Base-by-base conservation (phyloP, 2,329 filamentous ascomycete species). In the Fusarium sp. region DNA sequence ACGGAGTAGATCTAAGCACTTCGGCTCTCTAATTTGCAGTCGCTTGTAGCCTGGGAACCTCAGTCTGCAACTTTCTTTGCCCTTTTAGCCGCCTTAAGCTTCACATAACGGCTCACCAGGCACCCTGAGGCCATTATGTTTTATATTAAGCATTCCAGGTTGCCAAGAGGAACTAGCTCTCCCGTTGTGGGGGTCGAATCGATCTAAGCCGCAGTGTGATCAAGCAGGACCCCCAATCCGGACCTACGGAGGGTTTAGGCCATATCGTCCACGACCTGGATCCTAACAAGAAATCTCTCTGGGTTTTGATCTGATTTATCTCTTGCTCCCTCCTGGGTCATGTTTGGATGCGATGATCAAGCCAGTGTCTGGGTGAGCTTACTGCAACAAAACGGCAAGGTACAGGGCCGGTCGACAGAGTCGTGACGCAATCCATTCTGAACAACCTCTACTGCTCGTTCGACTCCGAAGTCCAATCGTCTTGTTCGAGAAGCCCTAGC, bases 391-490 rank as follows among this genome's bases (percentile, higher is more conserved):
- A 20, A 66, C 17, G 30, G 32, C 24, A 44, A 45, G 24, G 48
- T 45, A 24, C 20, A 46, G 47, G 43, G 50, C 32, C 43, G 15
- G 52, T 37, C 46, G 54, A 37, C 17, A 37, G 17, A 60, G 63
- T 71, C 66, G 65, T 74, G 71, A 73, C 71, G 71, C 70, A 69
- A 72, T 73, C 64, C 46, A 58, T 69, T 57, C 17, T 44, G 41
- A 46, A 49, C 50, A 19, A 22, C 41, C 35, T 32, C 30, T 30
- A 45, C 48, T 61, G 47, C 59, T 72, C 55, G 50, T 59, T 64
- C 37, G 48, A 54, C 55, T 44, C 32, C 59, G 26, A 57, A 60
- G 54, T 39, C 22, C 46, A 57, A 43, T 57, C 52, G 35, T 40
- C 49, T 54, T 56, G 56, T 59, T 33, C 40, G 50, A 61, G 28